Evolutionary conservation across 441 rosid genomes (phyloP), one percentile per base, ranked within the genome.

Genomic region (Pelargonium myrrhifolium): DNA sequence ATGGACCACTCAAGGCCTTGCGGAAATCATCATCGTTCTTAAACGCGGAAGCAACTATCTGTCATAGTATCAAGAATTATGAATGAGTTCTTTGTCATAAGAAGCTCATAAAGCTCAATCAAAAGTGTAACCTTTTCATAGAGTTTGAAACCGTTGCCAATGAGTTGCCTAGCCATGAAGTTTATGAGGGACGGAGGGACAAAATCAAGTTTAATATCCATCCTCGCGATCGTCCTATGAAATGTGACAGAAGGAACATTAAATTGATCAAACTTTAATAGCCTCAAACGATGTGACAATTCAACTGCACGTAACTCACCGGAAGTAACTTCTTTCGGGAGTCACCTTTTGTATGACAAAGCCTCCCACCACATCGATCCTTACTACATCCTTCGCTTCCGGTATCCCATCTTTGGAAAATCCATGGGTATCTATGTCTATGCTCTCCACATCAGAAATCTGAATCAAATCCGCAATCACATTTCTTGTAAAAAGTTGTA

Each of bases 351-450:
- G 98, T 53, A 89, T 64, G 6, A 94, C 99, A 79, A 86, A 89
- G 65, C 98, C 99, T 58, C 99, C 99, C 39, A 86, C 87, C 63
- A 89, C n/a, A 66, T 83, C 97, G 73, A 90, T 75, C 81, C 96
- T 85, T 63, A 87, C 88, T 31, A 85, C 90, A 63, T 88, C 96
- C 65, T 76, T 76, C 31, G 80, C 82, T 77, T 87, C 87, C 22
- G 90, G 89, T 56, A 87, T 76, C 61, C 78, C 79, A 51, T 86
- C 87, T 74, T 74, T 80, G 43, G 73, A 77, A 63, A 73, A 84
- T 20, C 89, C 91, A 71, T 85, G 88, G 59, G 82, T 83, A 64
- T 68, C 75, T 76, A 56, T 73, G 71, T 86, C 90, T 20, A 89
- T 74, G 71, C 69, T 83, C 79, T 82, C 90, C 49, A 79, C 70